Percentiles rank a stretch among this genome's conserved stretches.
phyloP scores from a whole-genome alignment of 163 green algal species.

The Chlamydomonas reinhardtii region DNA sequence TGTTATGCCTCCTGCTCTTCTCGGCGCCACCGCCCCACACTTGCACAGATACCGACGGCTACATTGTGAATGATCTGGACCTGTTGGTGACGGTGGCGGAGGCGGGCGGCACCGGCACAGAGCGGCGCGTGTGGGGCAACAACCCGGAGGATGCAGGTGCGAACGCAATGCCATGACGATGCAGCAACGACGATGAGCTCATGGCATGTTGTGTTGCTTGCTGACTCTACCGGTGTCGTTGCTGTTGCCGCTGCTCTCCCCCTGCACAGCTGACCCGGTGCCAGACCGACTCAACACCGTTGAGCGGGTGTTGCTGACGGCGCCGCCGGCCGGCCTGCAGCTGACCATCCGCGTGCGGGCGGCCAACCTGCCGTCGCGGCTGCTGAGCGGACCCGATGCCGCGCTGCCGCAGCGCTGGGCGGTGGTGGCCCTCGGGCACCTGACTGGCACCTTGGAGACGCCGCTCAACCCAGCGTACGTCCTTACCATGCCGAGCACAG shows the following conservation, averaged over 20 bases:
- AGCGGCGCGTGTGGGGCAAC: constrained; percentile 2
- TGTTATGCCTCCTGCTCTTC: too few species aligned
- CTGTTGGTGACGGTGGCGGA: background rate
- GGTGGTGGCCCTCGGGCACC: constrained; percentile 21
- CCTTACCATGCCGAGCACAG: too few species aligned
- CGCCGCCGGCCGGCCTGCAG: background rate
- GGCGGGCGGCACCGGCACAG: background rate
- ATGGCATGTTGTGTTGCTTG: too few species aligned
- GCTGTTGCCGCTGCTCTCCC: too few species aligned
- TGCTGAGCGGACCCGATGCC: background rate
- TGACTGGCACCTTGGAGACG: background rate
- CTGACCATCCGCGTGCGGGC: constrained; percentile 8
- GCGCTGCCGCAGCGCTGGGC: constrained; percentile 4
- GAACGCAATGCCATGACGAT: too few species aligned
- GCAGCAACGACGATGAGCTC: too few species aligned
- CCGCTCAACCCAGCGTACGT: constrained; percentile 1
- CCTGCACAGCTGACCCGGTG: background rate
- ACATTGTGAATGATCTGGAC: constrained; percentile 20
- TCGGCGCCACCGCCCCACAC: too few species aligned
- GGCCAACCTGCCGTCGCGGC: background rate
- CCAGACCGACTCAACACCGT: constrained; percentile 25
- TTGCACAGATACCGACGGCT: too few species aligned
- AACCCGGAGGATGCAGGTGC: background rate
- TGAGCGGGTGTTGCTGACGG: constrained; percentile 18
- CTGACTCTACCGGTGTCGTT: too few species aligned